phyloP scores from a whole-genome alignment of 306 rosid genomes.

The Medicago arabica region DNA sequence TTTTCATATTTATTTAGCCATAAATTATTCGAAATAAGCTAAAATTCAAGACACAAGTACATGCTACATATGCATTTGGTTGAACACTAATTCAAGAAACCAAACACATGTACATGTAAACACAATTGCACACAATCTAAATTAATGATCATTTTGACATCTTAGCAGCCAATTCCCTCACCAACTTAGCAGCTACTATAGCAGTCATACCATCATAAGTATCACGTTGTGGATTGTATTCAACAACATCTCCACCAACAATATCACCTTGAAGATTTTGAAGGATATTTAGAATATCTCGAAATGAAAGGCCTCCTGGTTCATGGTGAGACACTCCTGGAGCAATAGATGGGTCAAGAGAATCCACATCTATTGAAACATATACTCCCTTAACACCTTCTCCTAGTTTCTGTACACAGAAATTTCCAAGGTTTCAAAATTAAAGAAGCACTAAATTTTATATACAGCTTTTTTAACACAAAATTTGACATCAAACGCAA shows the following conservation, averaged over 20 bases:
- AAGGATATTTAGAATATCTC: slow-evolving; percentile 73
- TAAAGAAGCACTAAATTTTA: background rate
- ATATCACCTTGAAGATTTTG: slow-evolving; percentile 81
- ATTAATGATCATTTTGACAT: slow-evolving; percentile 60
- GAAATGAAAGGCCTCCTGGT: slow-evolving; percentile 91
- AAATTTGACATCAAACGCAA: no score
- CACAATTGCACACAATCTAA: no score
- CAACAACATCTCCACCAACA: slow-evolving; percentile 83
- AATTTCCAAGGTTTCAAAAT: background rate
- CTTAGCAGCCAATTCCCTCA: slow-evolving; percentile 80
- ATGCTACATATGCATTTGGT: no score
- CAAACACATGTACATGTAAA: no score
- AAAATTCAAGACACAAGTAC: no score
- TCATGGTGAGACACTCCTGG: slow-evolving; percentile 91
- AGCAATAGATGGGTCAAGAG: slow-evolving; percentile 83
- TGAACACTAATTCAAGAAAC: no score
- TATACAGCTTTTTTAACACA: no score
- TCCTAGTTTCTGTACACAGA: slow-evolving; percentile 66
- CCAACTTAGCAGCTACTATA: slow-evolving; percentile 88
- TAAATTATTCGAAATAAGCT: no score
- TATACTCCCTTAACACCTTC: slow-evolving; percentile 90
- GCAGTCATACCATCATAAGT: slow-evolving; percentile 81
- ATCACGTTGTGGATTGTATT: slow-evolving; percentile 86
- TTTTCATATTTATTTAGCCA: no score
- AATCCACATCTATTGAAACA: slow-evolving; percentile 74